These are phyloP conservation scores for Pisolithus tinctorius DNA, from an alignment of 768 basidiomycete genomes.

Conservation along the genomic window DNA sequence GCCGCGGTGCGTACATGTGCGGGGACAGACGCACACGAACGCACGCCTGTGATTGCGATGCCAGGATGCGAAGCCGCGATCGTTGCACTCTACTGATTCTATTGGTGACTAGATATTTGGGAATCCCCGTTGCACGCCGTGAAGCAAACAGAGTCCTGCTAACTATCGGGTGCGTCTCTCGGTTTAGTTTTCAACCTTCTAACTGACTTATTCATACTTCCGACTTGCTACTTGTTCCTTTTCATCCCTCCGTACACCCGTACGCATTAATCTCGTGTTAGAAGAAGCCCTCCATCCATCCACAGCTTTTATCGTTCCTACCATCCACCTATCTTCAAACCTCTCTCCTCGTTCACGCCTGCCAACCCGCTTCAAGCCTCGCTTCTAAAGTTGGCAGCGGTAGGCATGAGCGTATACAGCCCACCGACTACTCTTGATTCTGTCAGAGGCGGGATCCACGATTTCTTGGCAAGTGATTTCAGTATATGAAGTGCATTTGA, in stretches of 20 bases:
- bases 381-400: constrained; percentile 71
- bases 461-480: constrained; percentile 69
- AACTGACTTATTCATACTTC: background rate
- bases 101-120: constrained; percentile 10
- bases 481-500: too few relatives aligned
- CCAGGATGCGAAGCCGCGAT: too few relatives aligned
- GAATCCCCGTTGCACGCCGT: constrained; percentile 46
- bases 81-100: too few relatives aligned
- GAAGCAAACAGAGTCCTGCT: constrained; percentile 47
- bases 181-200: background rate
- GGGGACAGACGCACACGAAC: background rate
- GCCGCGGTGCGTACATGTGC: constrained; percentile 15
- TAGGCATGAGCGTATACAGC: constrained; percentile 79
- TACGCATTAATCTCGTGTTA: constrained; percentile 33
- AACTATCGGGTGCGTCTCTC: constrained; percentile 55
- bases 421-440: constrained; percentile 88
- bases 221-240: too few relatives aligned
- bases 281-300: constrained; percentile 58
- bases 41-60: background rate
- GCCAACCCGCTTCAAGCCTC: constrained; percentile 72
- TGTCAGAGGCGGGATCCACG: constrained; percentile 79
- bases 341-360: constrained; percentile 69
- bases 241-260: too few relatives aligned
- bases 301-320: constrained; percentile 72
- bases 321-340: constrained; percentile 80